A percentile compares a stretch with the other conserved stretches of the same genome.
Conservation (phyloP, 805 yeast genomes). For the Lipomyces mesembrius region DNA sequence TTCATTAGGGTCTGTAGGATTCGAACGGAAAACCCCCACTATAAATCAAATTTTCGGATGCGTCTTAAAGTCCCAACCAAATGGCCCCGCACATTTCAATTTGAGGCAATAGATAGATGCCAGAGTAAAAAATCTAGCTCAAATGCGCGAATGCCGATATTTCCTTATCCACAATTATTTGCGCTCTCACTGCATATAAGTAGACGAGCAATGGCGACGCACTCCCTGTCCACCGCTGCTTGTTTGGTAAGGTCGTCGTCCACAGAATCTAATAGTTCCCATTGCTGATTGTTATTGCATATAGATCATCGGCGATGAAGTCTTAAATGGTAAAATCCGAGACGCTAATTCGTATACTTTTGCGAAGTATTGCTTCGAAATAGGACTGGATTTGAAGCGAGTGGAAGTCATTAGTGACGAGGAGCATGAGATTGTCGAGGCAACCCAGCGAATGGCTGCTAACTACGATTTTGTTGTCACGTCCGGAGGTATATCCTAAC, state of each 20-base stretch:
- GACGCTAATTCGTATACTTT: slow-evolving; percentile 79
- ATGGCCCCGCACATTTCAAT: too few species aligned
- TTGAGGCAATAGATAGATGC: too few species aligned
- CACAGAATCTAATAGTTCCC: neutral
- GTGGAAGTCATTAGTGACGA: slow-evolving; percentile 81
- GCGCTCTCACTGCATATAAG: neutral
- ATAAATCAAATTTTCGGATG: too few species aligned
- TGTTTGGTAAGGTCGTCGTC: slow-evolving; percentile 40
- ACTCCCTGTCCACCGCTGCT: slow-evolving; percentile 48
- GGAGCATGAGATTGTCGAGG: slow-evolving; percentile 61
- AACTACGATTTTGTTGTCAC: slow-evolving; percentile 73
- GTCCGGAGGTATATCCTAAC: slow-evolving; percentile 55
- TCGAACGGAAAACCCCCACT: too few species aligned
- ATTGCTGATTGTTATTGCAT: neutral
- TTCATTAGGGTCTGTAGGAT: too few species aligned
- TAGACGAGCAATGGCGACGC: slow-evolving; percentile 28
- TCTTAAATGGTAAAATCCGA: slow-evolving; percentile 78
- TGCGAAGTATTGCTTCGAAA: slow-evolving; percentile 68
- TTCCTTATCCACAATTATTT: neutral
- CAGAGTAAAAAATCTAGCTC: neutral
- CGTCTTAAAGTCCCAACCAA: too few species aligned
- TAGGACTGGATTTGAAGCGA: slow-evolving; percentile 68
- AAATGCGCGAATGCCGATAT: neutral
- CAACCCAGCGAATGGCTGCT: slow-evolving; percentile 53
- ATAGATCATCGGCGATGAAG: slow-evolving; percentile 80